Evolutionary conservation across 345 rosid species (phyloP).

Genomic region (Eucalyptus microcorys): DNA sequence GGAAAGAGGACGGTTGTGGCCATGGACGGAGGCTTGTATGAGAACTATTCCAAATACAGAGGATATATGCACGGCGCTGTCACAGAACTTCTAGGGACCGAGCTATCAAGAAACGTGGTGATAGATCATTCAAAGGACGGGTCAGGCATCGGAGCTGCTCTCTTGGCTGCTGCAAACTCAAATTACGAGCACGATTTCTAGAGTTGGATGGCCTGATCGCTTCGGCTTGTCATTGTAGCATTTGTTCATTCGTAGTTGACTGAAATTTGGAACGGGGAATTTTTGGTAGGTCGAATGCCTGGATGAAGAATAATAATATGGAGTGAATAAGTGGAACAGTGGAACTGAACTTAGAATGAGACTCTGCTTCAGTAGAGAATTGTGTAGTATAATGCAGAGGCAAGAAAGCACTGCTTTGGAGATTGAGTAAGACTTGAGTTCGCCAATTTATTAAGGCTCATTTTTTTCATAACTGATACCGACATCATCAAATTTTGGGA

Average conservation of each 20-base stretch:
- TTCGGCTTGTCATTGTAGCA: neutral
- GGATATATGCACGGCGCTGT: conserved; percentile 54
- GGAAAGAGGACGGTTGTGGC: conserved; percentile 70
- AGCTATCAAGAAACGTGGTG: conserved; percentile 32
- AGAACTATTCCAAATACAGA: conserved; percentile 59
- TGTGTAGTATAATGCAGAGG: neutral
- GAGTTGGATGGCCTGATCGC: neutral
- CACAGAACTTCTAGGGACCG: conserved; percentile 48
- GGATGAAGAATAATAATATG: neutral
- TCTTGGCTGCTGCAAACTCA: conserved; percentile 76
- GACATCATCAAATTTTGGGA: neutral
- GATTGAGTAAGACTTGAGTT: neutral
- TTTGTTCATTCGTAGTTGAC: neutral
- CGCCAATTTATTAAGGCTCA: neutral
- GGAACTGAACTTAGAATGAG: neutral
- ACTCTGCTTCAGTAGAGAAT: neutral
- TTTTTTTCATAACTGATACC: rapidly evolving
- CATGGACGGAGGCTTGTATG: conserved; percentile 80
- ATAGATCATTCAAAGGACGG: conserved; percentile 76
- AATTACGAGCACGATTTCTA: conserved; percentile 31
- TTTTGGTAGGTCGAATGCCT: neutral
- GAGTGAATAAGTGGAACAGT: neutral
- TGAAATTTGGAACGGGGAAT: neutral
- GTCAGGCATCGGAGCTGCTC: conserved; percentile 88
- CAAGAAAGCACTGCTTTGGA: neutral